These are phyloP conservation scores for Botrytis porri DNA, from an alignment of 2,329 filamentous ascomycete species.

Conservation along the genomic window DNA sequence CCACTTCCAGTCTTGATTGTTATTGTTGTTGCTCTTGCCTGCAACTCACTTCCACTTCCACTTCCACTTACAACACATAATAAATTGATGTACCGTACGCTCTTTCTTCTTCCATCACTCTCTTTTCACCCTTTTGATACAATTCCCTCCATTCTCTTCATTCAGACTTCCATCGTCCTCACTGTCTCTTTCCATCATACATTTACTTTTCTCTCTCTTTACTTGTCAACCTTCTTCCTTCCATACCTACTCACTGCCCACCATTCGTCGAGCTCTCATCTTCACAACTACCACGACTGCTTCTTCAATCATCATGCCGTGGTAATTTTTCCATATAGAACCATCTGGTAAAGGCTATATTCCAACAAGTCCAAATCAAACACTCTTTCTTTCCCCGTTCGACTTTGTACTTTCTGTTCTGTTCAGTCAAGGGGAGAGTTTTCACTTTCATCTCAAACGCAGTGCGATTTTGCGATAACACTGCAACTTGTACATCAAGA, in stretches of 20 bases:
- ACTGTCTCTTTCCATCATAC: no score
- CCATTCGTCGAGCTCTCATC: background rate
- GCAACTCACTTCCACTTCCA: no score
- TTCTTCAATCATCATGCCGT: background rate
- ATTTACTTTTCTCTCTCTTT: background rate
- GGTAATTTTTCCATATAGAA: background rate
- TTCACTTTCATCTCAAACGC: conserved; percentile 6
- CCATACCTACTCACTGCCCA: background rate
- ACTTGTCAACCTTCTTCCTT: background rate
- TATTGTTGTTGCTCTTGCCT: background rate
- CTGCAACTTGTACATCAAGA: background rate
- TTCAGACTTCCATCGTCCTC: background rate
- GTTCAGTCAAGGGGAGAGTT: conserved; percentile 6
- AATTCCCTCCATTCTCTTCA: background rate
- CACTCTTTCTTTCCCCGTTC: background rate
- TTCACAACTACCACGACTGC: background rate
- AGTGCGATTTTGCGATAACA: conserved; percentile 2
- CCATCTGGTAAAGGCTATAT: background rate
- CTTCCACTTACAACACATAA: background rate
- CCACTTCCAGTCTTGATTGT: background rate
- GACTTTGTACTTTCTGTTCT: background rate
- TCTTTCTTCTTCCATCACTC: background rate
- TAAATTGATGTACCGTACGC: background rate
- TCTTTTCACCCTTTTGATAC: background rate
- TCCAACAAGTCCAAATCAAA: background rate